Evolutionary conservation across 257 asterid genomes (phyloP).

Genomic region (Solanum pimpinellifolium): DNA sequence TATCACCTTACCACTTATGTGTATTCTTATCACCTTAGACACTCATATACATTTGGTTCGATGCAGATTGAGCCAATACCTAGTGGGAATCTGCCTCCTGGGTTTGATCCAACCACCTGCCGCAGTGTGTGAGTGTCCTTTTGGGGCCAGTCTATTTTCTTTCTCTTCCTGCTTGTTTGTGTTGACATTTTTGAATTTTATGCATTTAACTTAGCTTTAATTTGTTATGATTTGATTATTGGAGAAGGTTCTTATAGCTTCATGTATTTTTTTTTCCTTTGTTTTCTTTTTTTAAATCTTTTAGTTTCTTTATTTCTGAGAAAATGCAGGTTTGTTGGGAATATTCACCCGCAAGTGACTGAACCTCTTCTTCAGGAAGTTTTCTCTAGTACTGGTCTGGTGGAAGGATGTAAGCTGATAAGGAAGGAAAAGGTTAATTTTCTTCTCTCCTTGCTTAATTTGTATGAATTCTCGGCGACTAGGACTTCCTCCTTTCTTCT

Average conservation of each 20-base stretch:
- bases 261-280: neutral
- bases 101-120: neutral
- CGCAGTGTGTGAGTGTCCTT: neutral
- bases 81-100: slow-evolving; percentile 1
- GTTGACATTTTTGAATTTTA: neutral
- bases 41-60: neutral
- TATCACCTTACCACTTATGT: neutral
- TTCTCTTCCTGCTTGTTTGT: neutral
- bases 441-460: neutral
- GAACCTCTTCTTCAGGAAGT: slow-evolving; percentile 91
- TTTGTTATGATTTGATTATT: neutral
- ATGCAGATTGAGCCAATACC: neutral
- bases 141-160: neutral
- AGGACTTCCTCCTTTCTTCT: neutral
- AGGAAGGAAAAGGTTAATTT: slow-evolving; percentile 70
- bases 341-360: slow-evolving; percentile 73
- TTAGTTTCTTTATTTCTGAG: slow-evolving; percentile 20
- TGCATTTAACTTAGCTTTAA: neutral
- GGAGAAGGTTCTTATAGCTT: neutral
- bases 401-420: slow-evolving; percentile 81
- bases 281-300: slow-evolving; percentile 12
- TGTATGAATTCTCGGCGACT: neutral
- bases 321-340: slow-evolving; percentile 90
- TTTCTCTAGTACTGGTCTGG: slow-evolving; percentile 75
- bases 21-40: neutral